Percentiles rank a stretch among this genome's conserved stretches.
phyloP scores from a whole-genome alignment of 345 rosid genomes.

The Euphorbia peplus region DNA sequence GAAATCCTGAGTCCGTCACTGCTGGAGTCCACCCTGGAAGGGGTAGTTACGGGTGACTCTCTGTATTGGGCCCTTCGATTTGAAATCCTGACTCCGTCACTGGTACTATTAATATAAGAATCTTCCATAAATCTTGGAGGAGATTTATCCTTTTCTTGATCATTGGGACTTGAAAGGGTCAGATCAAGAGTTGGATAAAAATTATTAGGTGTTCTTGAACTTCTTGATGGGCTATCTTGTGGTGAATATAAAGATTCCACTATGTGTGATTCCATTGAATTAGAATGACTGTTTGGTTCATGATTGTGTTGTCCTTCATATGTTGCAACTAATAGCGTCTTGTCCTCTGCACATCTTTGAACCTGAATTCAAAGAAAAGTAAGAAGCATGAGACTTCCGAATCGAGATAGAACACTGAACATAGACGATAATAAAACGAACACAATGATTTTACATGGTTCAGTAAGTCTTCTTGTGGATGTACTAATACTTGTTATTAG shows the following conservation, averaged over 20 bases:
- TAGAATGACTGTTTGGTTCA: neutral
- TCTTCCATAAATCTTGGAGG: conserved; percentile 4
- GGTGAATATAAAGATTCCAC: conserved; percentile 3
- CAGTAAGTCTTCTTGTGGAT: too few relatives aligned
- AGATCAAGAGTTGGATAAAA: conserved; percentile 27
- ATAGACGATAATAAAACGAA: too few relatives aligned
- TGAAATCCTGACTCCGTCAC: too few relatives aligned
- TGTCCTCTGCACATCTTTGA: conserved; percentile 47
- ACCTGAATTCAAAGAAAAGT: conserved; percentile 33
- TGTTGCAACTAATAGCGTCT: conserved; percentile 38
- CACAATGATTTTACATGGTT: too few relatives aligned
- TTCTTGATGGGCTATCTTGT: neutral
- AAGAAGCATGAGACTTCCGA: too few relatives aligned
- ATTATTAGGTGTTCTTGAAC: neutral
- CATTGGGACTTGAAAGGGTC: conserved; percentile 22
- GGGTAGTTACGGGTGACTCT: too few relatives aligned
- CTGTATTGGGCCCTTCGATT: too few relatives aligned
- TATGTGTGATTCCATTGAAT: neutral
- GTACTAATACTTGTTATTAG: too few relatives aligned
- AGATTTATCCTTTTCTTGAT: conserved; percentile 1
- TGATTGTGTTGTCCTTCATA: conserved; percentile 72
- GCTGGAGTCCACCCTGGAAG: too few relatives aligned
- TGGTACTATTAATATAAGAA: too few relatives aligned
- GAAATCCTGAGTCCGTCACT: too few relatives aligned
- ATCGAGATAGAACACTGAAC: too few relatives aligned